Percentiles rank a stretch among this genome's conserved stretches.
Conservation (phyloP, 257 asterid species). For the Nicotiana benthamiana region DNA sequence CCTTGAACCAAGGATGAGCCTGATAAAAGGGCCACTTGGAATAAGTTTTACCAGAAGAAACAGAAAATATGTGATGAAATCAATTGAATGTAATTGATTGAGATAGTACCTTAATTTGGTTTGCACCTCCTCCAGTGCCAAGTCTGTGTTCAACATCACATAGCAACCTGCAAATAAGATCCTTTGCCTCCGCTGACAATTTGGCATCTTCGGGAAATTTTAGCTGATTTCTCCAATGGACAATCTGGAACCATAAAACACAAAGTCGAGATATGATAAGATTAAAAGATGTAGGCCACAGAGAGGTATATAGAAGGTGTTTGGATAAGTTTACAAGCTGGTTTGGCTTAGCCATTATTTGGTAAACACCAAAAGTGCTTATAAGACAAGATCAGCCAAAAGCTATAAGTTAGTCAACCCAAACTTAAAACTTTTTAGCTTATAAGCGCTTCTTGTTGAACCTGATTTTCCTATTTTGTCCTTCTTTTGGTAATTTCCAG, state of each 20-base stretch:
- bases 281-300: not conserved
- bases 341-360: not conserved
- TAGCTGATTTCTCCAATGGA: conserved; percentile 25
- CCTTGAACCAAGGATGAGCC: conserved; percentile 30
- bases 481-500: too few species aligned
- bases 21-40: not conserved
- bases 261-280: not conserved
- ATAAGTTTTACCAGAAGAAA: conserved; percentile 2
- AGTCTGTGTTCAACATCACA: conserved; percentile 28
- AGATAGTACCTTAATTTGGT: conserved; percentile 26
- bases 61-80: not conserved
- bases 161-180: conserved; percentile 21
- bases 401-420: not conserved
- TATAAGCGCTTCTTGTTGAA: not conserved
- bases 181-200: conserved; percentile 25
- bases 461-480: too few species aligned
- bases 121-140: conserved; percentile 25
- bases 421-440: not conserved
- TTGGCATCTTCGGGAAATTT: conserved; percentile 32
- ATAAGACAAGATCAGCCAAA: not conserved
- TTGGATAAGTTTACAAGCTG: not conserved
- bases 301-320: not conserved
- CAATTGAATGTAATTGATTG: not conserved
- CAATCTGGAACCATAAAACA: conserved; percentile 17
- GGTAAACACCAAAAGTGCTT: not conserved